phyloP scores from a whole-genome alignment of 768 basidiomycete genomes.

The Psilocybe azurescens region DNA sequence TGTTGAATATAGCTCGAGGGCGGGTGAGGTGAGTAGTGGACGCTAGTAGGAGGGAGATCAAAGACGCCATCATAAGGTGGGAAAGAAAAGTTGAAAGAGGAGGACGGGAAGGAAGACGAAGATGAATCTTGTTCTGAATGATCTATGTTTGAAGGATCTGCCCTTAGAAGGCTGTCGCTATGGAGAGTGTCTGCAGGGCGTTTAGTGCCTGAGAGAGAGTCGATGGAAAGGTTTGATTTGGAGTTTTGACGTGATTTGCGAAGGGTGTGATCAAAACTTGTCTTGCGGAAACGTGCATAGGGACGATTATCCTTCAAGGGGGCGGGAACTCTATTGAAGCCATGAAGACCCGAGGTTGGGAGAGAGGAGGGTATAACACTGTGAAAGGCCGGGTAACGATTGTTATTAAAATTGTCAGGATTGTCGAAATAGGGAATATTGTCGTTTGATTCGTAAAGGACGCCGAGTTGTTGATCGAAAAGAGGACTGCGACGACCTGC shows the following conservation, averaged over 20 bases:
- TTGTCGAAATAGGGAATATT: conserved; percentile 24
- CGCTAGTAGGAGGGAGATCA: conserved; percentile 45
- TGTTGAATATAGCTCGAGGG: conserved; percentile 2
- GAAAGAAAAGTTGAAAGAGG: conserved; percentile 76
- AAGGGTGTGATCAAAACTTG: conserved; percentile 94
- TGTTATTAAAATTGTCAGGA: conserved; percentile 13
- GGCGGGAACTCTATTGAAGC: conserved; percentile 47
- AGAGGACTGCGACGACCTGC: conserved; percentile 53
- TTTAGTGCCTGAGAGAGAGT: conserved; percentile 72
- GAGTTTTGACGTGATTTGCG: conserved; percentile 69
- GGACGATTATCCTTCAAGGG: conserved; percentile 43
- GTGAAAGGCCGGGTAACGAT: conserved; percentile 30
- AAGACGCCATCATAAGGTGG: conserved; percentile 70
- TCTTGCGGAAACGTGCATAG: conserved; percentile 89
- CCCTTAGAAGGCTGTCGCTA: conserved; percentile 78
- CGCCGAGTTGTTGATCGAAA: conserved; percentile 45
- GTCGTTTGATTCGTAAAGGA: conserved; percentile 41
- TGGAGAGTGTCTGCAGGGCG: conserved; percentile 84
- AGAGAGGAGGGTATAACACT: conserved; percentile 73
- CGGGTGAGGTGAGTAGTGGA: conserved; percentile 9
- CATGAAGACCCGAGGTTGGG: conserved; percentile 73
- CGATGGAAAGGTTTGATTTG: conserved; percentile 77
- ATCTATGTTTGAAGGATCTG: conserved; percentile 69
- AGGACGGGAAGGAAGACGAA: conserved; percentile 63
- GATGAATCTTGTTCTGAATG: conserved; percentile 32